phyloP scores from a whole-genome alignment of 2,329 filamentous ascomycete genomes.

The Aspergillus nomiae region DNA sequence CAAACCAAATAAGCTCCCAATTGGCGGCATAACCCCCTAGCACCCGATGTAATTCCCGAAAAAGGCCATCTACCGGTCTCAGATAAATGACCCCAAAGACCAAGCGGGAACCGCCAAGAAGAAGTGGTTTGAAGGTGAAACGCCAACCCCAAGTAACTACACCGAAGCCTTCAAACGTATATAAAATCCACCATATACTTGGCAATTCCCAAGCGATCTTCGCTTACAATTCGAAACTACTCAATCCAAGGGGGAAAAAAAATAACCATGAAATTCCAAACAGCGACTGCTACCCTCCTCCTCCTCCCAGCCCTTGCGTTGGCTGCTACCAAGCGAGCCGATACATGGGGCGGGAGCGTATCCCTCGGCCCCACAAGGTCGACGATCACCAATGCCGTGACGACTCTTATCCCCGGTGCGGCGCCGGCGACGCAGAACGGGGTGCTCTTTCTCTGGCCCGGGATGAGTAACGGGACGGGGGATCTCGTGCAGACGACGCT shows the following conservation, averaged over 20 bases:
- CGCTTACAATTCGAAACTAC: too few species aligned
- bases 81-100: neutral
- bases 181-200: neutral
- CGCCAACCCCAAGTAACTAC: neutral
- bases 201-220: neutral
- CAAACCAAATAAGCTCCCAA: neutral
- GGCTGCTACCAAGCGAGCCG: constrained; percentile 21
- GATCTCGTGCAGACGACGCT: constrained; percentile 47
- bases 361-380: constrained; percentile 42
- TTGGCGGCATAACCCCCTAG: neutral
- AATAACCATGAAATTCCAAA: constrained; percentile 8
- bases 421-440: constrained; percentile 42
- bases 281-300: constrained; percentile 6
- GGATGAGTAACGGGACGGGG: constrained; percentile 50
- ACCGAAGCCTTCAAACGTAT: neutral
- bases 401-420: constrained; percentile 43
- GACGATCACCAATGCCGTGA: constrained; percentile 43
- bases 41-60: neutral
- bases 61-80: neutral
- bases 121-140: neutral
- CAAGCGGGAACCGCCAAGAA: neutral
- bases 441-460: constrained; percentile 47
- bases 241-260: neutral
- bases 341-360: constrained; percentile 42
- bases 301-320: constrained; percentile 19